Evolutionary conservation across 257 asterid genomes (phyloP).

Genomic region (Ophiorrhiza pumila): DNA sequence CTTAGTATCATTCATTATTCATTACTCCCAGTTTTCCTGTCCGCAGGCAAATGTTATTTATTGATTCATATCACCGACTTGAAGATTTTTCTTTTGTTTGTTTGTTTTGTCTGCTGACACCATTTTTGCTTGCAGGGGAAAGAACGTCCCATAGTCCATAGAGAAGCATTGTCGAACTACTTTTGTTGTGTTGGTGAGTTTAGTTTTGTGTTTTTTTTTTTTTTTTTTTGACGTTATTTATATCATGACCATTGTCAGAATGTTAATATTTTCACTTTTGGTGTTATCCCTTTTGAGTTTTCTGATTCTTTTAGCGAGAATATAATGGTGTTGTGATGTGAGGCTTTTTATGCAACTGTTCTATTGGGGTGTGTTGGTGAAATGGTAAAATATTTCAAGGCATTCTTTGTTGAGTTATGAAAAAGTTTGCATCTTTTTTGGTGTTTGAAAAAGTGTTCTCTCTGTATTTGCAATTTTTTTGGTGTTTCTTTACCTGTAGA

Average conservation of each 20-base stretch:
- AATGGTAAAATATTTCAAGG: background rate
- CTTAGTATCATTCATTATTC: no score
- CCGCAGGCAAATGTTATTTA: background rate
- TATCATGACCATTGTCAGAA: background rate
- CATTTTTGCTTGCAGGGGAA: background rate
- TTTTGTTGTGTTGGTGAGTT: conserved; percentile 1
- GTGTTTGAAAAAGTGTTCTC: background rate
- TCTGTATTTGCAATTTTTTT: background rate
- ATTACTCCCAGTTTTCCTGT: no score
- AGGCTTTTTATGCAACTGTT: conserved; percentile 15
- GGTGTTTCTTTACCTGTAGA: background rate
- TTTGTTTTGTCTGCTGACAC: background rate
- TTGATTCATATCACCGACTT: background rate
- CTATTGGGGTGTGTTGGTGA: background rate
- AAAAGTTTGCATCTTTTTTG: background rate
- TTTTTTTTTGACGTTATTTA: background rate
- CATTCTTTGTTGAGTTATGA: background rate
- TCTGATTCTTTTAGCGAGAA: background rate
- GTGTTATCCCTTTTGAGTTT: background rate
- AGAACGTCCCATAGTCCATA: background rate
- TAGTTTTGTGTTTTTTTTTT: background rate
- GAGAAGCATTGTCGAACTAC: background rate
- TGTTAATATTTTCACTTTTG: background rate
- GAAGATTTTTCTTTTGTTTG: background rate
- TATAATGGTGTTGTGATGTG: background rate